Percentiles rank a stretch among this genome's conserved stretches.
These are phyloP conservation scores for Rutstroemia sp. DNA, from an alignment of 2,329 filamentous ascomycete genomes.

Conservation along the genomic window DNA sequence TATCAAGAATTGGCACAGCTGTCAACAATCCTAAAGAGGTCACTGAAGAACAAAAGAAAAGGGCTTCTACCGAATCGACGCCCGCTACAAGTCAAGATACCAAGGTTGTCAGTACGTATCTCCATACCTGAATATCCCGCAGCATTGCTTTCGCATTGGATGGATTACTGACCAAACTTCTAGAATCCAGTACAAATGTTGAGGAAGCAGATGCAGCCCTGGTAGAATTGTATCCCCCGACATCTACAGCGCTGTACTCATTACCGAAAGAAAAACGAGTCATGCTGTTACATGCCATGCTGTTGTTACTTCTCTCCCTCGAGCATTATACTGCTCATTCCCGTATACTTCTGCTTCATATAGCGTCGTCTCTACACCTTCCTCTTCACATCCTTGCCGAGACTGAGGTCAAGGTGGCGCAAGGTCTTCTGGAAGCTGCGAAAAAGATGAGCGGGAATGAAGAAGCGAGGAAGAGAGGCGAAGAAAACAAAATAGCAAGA, in stretches of 20 bases:
- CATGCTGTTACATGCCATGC: slow-evolving; percentile 62
- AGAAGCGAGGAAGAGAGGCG: slow-evolving; percentile 65
- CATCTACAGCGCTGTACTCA: slow-evolving; percentile 51
- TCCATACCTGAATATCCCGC: neutral
- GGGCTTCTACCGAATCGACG: slow-evolving; percentile 26
- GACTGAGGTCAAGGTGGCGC: slow-evolving; percentile 69
- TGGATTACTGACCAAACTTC: neutral
- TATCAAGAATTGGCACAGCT: slow-evolving; percentile 62
- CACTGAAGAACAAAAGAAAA: slow-evolving; percentile 25
- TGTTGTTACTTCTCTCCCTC: slow-evolving; percentile 67
- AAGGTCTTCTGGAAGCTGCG: slow-evolving; percentile 68
- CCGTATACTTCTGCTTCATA: slow-evolving; percentile 60
- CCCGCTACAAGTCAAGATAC: slow-evolving; percentile 15
- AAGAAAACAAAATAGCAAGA: slow-evolving; percentile 61
- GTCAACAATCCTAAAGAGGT: slow-evolving; percentile 47
- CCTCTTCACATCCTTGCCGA: slow-evolving; percentile 55
- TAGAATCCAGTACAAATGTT: slow-evolving; percentile 33
- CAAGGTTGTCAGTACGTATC: slow-evolving; percentile 25
- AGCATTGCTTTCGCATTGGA: neutral
- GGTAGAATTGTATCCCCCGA: slow-evolving; percentile 47
- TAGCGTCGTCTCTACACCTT: slow-evolving; percentile 66
- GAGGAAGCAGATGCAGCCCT: slow-evolving; percentile 43
- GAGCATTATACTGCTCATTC: slow-evolving; percentile 72
- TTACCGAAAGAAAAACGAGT: slow-evolving; percentile 54
- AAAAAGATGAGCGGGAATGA: slow-evolving; percentile 60